A percentile compares a stretch with the other conserved stretches of the same genome.
These are phyloP conservation scores for Auricularia cornea DNA, from an alignment of 768 basidiomycete genomes.

Conservation along the genomic window DNA sequence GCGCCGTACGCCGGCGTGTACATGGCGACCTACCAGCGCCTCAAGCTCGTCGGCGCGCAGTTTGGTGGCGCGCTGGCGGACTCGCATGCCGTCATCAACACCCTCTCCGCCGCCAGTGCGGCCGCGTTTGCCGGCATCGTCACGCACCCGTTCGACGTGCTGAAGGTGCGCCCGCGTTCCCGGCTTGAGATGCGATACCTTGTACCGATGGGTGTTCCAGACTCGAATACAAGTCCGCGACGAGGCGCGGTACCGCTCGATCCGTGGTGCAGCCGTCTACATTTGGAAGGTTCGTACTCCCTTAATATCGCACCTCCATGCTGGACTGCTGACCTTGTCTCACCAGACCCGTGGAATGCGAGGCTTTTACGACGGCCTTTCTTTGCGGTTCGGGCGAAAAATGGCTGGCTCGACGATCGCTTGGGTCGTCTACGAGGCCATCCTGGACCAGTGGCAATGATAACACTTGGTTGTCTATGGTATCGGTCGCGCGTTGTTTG, in stretches of 20 bases:
- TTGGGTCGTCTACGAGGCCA: conserved; percentile 85
- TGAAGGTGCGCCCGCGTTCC: conserved; percentile 53
- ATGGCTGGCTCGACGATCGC: conserved; percentile 83
- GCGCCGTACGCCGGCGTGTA: conserved; percentile 92
- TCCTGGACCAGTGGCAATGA: conserved; percentile 27
- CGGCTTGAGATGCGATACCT: not conserved
- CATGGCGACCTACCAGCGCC: conserved; percentile 77
- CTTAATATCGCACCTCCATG: not conserved
- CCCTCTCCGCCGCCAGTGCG: conserved; percentile 65
- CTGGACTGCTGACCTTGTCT: not conserved
- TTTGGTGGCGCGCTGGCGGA: conserved; percentile 33
- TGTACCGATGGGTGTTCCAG: conserved; percentile 30
- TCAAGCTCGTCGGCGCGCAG: conserved; percentile 55
- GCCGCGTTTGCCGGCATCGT: conserved; percentile 75
- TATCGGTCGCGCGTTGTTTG: no score
- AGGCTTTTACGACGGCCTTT: conserved; percentile 84
- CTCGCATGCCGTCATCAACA: conserved; percentile 39
- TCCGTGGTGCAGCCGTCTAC: conserved; percentile 52
- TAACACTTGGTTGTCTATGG: no score
- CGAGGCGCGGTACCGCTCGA: conserved; percentile 64
- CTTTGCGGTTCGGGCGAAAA: conserved; percentile 77
- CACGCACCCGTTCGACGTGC: conserved; percentile 90
- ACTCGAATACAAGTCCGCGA: conserved; percentile 90
- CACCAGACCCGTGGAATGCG: conserved; percentile 64
- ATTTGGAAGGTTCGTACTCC: conserved; percentile 54